Base-by-base conservation (phyloP, 2,329 filamentous ascomycete genomes). In the Diplodia sapinea region DNA sequence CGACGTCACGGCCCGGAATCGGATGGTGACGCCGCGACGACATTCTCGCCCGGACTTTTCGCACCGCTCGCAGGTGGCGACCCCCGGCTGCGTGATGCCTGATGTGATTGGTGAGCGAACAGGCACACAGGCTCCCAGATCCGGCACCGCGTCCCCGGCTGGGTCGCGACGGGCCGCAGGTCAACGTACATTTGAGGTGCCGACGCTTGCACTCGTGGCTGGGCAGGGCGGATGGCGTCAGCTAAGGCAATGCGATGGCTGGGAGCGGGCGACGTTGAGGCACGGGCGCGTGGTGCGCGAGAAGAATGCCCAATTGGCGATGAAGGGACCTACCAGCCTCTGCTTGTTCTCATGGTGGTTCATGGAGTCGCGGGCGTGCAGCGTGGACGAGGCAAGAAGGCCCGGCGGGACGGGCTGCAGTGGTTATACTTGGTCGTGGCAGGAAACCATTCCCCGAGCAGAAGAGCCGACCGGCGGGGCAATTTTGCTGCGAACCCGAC, bases 401-500 rank as follows among this genome's bases (percentile, higher is more conserved):
- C 23, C 57, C 57, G 57, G 57, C 57, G 17, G 43, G 57, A n/a
- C 23, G 23, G 43, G 23, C 4, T 13, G 20, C 23, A 9, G 40
- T 15, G 43, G 57, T 49, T 62, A 62, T 62, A 62, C 40, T 17
- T 17, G 9, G 17, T 17, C 29, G 5, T 6, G 7, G 26, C 57
- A 62, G 57, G 57, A 62, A 62, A 62, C 57, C 57, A 62, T 62
- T 62, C 57, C 57, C 57, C 57, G 57, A 62, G 17, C 43, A 17
- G 29, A 36, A 33, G 11, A n/a, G 40, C 17, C 15, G 26, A 33
- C 4, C 23, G 2, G 4, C 7, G 40, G 57, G 40, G 43, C n/a
- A 38, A 33, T 50, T 49, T 20, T 50, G 33, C 33, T 36, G 57
- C 57, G 38, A n/a, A 23, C 31, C 56, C 43, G 57, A 51, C 2